Percentiles rank a stretch among this genome's conserved stretches.
These are phyloP conservation scores for Hericium rajendrae DNA, from an alignment of 768 basidiomycete species.

Conservation along the genomic window DNA sequence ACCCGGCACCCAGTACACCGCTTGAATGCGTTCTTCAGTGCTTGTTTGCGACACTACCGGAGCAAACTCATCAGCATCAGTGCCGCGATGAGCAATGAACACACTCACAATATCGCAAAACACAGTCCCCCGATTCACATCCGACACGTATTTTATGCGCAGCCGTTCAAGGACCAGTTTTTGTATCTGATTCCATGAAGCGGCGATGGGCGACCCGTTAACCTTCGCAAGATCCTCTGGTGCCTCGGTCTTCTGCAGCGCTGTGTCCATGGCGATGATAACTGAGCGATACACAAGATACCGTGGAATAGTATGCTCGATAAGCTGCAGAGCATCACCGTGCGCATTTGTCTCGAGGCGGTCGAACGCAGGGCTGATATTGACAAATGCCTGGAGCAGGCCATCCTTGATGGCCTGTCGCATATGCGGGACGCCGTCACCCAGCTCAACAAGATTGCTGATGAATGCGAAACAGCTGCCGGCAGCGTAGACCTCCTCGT, in stretches of 20 bases:
- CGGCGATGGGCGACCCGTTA: neutral
- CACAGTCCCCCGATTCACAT: neutral
- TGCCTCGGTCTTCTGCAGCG: neutral
- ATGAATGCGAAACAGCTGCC: conserved; percentile 23
- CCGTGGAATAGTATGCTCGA: neutral
- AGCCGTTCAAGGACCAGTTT: neutral
- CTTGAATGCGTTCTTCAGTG: conserved; percentile 24
- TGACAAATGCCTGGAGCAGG: conserved; percentile 21
- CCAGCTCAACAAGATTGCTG: conserved; percentile 26
- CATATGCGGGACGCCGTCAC: conserved; percentile 30
- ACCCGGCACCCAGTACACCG: conserved; percentile 26
- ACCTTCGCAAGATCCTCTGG: neutral
- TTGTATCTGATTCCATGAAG: neutral
- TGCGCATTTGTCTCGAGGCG: conserved; percentile 21
- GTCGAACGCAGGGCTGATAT: conserved; percentile 19
- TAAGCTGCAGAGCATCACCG: neutral
- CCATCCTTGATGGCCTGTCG: conserved; percentile 25
- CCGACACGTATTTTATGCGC: neutral
- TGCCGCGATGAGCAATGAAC: neutral
- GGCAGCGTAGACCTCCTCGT: conserved; percentile 18
- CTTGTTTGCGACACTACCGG: conserved; percentile 26
- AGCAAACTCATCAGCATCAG: neutral
- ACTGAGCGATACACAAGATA: neutral
- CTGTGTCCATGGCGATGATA: neutral
- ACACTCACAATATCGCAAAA: neutral